Evolutionary conservation across 352 stramenopile species (phyloP), one percentile per base, ranked within the genome.

Genomic region (Globisporangium mamillatum): DNA sequence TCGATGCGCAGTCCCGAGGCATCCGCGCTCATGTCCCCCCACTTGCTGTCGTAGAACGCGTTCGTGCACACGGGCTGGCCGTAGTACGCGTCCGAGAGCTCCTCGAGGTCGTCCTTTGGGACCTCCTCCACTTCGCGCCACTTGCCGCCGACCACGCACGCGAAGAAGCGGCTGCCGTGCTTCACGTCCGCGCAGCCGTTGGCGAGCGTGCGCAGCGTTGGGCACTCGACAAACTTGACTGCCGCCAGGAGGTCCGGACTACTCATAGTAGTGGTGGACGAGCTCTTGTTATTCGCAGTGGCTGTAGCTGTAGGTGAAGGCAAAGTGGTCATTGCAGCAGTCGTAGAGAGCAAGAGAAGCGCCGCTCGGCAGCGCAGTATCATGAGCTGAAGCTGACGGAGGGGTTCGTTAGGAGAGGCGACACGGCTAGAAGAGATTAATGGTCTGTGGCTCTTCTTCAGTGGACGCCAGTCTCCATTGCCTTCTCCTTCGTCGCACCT

Each of bases 61-160:
- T 58, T 60, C 27, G 66, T 59, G 60, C 66, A 71, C 52, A 38
- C 29, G 9, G 8, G 6, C 7, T 20, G 32, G 6, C 16, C 22
- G 41, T 18, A 58, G 12, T 58, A n/a, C 18, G 32, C 46, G 20
- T 27, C 24, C 27, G 10, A 36, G 3, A 59, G 25, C 2, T 24
- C 16, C 1, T 59, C 24, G 29, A 58, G n/a, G 14, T 25, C 18
- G 5, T 34, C 36, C 2, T 18, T 48, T 25, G 48, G 9, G 6
- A 71, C 16, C 27, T 25, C 2, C 3, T 52, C 24, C 66, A 66
- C 52, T 34, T 63, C 59, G 3, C 20, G 32, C 16, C 27, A 20
- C 7, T 36, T 25, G 22, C 66, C 60, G 41, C 66, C 60, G 16
- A 57, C 52, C 12, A 71, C 52, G 24, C 66, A 71, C 50, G 66